phyloP scores from a whole-genome alignment of 805 yeast species.

The Candida montana region DNA sequence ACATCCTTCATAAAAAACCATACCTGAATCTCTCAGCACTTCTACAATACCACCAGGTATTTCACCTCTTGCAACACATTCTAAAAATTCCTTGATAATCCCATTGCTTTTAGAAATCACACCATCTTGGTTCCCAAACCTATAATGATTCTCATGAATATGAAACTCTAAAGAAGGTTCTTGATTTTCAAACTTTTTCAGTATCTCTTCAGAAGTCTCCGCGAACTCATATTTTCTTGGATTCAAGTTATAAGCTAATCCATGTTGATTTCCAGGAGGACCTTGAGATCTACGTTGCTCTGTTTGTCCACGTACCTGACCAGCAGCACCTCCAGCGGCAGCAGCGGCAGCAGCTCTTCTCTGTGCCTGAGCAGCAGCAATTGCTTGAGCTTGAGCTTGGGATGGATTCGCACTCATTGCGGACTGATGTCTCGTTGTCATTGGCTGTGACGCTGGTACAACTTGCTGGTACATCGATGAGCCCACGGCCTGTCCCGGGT shows the following conservation, averaged over 20 bases:
- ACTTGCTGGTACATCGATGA: constrained; percentile 3
- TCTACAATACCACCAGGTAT: constrained; percentile 89
- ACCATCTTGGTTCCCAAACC: constrained; percentile 89
- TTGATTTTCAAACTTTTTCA: constrained; percentile 68
- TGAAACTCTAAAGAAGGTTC: constrained; percentile 86
- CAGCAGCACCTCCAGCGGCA: background rate
- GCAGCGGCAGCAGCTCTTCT: background rate
- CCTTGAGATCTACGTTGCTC: constrained; percentile 3
- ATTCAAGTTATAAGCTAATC: constrained; percentile 21
- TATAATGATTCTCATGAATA: constrained; percentile 84
- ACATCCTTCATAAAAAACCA: constrained; percentile 85
- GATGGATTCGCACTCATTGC: constrained; percentile 1
- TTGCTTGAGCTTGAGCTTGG: constrained; percentile 11
- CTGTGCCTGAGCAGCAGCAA: background rate
- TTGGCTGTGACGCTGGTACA: background rate
- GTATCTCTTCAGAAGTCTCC: constrained; percentile 64
- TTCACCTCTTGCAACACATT: constrained; percentile 72
- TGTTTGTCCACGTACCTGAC: constrained; percentile 13
- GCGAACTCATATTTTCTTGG: constrained; percentile 52
- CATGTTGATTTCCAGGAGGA: constrained; percentile 25
- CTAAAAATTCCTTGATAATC: constrained; percentile 71
- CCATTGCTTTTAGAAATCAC: constrained; percentile 77
- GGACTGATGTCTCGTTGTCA: constrained; percentile 15
- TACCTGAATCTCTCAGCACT: constrained; percentile 79
- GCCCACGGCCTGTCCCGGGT: too few species aligned